Evolutionary conservation across 495 filamentous ascomycete genomes (phyloP).

Genomic region (Aspergillus bridgeri): DNA sequence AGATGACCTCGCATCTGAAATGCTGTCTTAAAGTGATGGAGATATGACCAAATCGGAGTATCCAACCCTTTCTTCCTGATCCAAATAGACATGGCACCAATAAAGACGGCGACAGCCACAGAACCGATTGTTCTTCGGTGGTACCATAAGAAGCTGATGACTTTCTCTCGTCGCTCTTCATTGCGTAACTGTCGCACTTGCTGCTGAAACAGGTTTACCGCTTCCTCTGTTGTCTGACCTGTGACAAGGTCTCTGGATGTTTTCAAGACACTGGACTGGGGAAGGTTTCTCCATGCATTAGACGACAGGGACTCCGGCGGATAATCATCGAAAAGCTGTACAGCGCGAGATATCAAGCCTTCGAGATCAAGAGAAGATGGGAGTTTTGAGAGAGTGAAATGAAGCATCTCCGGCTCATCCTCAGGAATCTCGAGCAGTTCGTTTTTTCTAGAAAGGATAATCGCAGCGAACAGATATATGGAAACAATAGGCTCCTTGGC

Average conservation of each 20-base stretch:
- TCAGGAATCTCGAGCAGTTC: slow-evolving; percentile 77
- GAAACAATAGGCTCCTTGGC: slow-evolving; percentile 80
- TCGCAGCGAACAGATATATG: slow-evolving; percentile 88
- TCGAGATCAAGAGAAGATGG: slow-evolving; percentile 84
- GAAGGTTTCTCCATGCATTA: slow-evolving; percentile 66
- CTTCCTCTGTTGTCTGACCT: slow-evolving; percentile 55
- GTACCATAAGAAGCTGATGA: slow-evolving; percentile 51
- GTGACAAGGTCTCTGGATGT: slow-evolving; percentile 56
- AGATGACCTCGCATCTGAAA: slow-evolving; percentile 18
- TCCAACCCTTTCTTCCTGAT: slow-evolving; percentile 46
- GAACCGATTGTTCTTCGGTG: slow-evolving; percentile 56
- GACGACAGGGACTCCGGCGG: slow-evolving; percentile 70
- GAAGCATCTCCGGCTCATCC: slow-evolving; percentile 93
- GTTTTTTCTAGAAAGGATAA: slow-evolving; percentile 71
- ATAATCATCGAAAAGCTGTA: slow-evolving; percentile 55
- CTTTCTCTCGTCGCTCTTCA: slow-evolving; percentile 54
- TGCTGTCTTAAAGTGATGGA: slow-evolving; percentile 26
- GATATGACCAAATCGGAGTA: slow-evolving; percentile 36
- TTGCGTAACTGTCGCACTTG: slow-evolving; percentile 67
- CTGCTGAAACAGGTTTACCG: slow-evolving; percentile 58
- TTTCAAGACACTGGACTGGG: slow-evolving; percentile 75
- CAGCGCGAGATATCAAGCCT: slow-evolving; percentile 61
- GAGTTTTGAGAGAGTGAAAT: slow-evolving; percentile 82
- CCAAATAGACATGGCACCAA: slow-evolving; percentile 57
- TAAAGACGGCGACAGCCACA: slow-evolving; percentile 59